Percentiles rank a stretch among this genome's conserved stretches.
These are phyloP conservation scores for Tulasnella sp. DNA, from an alignment of 768 basidiomycete genomes.

Conservation along the genomic window DNA sequence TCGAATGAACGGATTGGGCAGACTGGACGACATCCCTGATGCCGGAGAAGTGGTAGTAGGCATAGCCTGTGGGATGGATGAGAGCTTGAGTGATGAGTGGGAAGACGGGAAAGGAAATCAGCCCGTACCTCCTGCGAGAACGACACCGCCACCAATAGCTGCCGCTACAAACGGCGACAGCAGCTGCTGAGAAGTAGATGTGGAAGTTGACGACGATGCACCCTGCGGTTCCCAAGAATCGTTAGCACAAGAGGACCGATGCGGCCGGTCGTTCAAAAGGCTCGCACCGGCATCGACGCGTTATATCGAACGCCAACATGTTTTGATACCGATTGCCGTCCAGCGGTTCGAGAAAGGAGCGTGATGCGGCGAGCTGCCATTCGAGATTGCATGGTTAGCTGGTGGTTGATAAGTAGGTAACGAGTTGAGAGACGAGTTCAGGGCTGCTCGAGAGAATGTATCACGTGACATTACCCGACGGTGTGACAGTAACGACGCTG, in stretches of 20 bases:
- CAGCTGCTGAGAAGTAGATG: background rate
- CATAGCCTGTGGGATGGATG: conserved; percentile 37
- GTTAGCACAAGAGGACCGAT: background rate
- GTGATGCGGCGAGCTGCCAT: background rate
- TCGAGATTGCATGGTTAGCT: background rate
- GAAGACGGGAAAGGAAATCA: too few relatives aligned
- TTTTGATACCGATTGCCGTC: background rate
- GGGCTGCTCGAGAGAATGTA: background rate
- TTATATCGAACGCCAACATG: background rate
- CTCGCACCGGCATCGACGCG: background rate
- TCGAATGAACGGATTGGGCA: conserved; percentile 34
- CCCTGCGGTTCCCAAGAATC: background rate
- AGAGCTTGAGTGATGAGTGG: background rate
- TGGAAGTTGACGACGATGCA: background rate
- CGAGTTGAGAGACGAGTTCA: background rate
- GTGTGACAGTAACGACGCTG: too few relatives aligned
- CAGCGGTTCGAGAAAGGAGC: background rate
- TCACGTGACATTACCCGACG: too few relatives aligned
- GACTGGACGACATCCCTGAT: conserved; percentile 40
- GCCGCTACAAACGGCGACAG: background rate
- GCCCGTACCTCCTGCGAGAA: background rate
- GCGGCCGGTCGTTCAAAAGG: background rate
- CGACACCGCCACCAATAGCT: background rate
- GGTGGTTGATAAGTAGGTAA: background rate
- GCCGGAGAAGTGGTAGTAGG: conserved; percentile 44